Base-by-base conservation (phyloP, 306 rosid species). In the Glycine latifolia region DNA sequence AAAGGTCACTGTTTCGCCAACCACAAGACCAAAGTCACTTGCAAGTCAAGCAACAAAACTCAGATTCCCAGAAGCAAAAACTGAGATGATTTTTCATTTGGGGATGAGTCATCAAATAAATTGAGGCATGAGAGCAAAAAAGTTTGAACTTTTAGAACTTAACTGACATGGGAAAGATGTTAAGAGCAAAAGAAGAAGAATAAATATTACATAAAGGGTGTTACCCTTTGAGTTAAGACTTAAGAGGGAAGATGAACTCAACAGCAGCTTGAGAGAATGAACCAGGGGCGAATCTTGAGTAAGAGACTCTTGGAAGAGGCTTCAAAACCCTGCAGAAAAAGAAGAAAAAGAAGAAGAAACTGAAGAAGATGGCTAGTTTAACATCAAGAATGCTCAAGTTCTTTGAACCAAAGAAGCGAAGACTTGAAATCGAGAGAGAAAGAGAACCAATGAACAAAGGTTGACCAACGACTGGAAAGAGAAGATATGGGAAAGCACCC, bases 31-130 rank as follows among this genome's bases (percentile, higher is more conserved):
- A 44, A 71, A 33, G 13, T 80, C 85, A 87, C 79, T 77, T 77
- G 67, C 78, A 84, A 81, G 61, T 41, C 82, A 84, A 87, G 71
- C 43, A 81, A 81, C 66, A 53, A 73, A 71, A 66, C 5, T 39
- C 55, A 77, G 79, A 81, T 63, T 65, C 75, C 76, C 69, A 37
- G 71, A 80, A 68, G 44, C 53, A 81, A 77, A 15, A 13, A 10
- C 5, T 15, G 47, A 71, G 39, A 37, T 41, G 17, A n/a, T 60
- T 67, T 46, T 60, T 53, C 55, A 68, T 17, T 39, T 46, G 55
- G 55, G 58, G 10, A 83, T 73, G 82, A 81, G 62, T 68, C 84
- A 84, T 75, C 71, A 81, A 77, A 61, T 5, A 43, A 43, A 16
- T 26, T 58, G 55, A 78, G 66, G 10, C 75, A 33, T 7, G 26